Evolutionary conservation across 225 moss, liverwort and hornwort genomes (phyloP).

Genomic region (Pseudoscleropodium purum): DNA sequence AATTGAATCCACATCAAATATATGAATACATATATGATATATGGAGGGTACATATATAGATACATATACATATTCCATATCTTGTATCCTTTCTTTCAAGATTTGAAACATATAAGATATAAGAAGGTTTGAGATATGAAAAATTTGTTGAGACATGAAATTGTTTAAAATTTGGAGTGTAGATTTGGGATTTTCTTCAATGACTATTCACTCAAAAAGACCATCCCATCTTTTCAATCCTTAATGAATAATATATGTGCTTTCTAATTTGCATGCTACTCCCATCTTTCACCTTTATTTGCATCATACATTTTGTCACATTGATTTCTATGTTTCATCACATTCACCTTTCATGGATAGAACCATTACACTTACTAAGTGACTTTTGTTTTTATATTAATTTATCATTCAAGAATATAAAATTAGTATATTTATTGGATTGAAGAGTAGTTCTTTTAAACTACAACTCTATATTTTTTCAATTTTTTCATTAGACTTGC

Average conservation of each 20-base stretch:
- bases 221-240: neutral
- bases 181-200: neutral
- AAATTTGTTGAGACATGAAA: no score
- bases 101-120: no score
- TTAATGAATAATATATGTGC: neutral
- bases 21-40: neutral
- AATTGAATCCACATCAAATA: fast-evolving
- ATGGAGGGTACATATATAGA: fast-evolving
- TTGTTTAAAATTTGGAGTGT: no score
- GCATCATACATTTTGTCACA: fast-evolving
- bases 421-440: neutral
- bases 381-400: neutral
- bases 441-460: fast-evolving
- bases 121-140: neutral
- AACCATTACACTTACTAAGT: fast-evolving
- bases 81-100: neutral
- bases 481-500: neutral
- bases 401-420: neutral
- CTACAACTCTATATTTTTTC: neutral
- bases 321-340: neutral
- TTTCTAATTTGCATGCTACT: neutral
- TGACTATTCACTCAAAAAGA: neutral
- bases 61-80: neutral
- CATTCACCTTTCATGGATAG: neutral
- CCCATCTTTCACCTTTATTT: fast-evolving